Evolutionary conservation across 202 grass and related monocot genomes (phyloP).

Genomic region (Panicum hallii): DNA sequence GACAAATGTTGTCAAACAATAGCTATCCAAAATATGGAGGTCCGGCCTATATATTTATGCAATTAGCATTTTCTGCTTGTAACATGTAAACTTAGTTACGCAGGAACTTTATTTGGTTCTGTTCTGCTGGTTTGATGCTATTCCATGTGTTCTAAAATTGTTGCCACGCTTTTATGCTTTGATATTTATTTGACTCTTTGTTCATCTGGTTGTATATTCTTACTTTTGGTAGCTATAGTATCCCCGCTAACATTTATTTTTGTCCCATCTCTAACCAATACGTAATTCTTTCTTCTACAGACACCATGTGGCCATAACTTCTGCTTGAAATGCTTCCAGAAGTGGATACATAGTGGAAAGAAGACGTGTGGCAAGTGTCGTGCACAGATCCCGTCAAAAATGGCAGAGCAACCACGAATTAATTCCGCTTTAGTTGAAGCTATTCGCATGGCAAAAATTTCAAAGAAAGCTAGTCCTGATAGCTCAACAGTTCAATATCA

Average conservation of each 20-base stretch:
- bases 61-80: too few species aligned
- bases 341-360: slow-evolving; percentile 71
- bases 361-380: slow-evolving; percentile 68
- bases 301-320: slow-evolving; percentile 92
- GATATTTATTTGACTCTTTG: too few species aligned
- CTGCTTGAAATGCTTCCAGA: slow-evolving; percentile 89
- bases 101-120: too few species aligned
- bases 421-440: slow-evolving; percentile 65
- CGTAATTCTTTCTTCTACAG: slow-evolving; percentile 45
- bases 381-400: slow-evolving; percentile 60
- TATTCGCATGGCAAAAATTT: slow-evolving; percentile 65
- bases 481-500: slow-evolving; percentile 35
- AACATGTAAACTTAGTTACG: too few species aligned
- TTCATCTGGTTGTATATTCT: too few species aligned
- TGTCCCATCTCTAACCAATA: background rate
- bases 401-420: slow-evolving; percentile 73
- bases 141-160: too few species aligned
- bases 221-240: background rate
- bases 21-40: too few species aligned
- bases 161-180: too few species aligned
- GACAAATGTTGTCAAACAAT: too few species aligned
- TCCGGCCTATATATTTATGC: too few species aligned
- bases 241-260: background rate
- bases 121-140: too few species aligned
- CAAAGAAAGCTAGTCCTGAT: slow-evolving; percentile 52